Conservation (phyloP, 371 early-diverging fungal genomes). For the Rhizopus arrhizus region DNA sequence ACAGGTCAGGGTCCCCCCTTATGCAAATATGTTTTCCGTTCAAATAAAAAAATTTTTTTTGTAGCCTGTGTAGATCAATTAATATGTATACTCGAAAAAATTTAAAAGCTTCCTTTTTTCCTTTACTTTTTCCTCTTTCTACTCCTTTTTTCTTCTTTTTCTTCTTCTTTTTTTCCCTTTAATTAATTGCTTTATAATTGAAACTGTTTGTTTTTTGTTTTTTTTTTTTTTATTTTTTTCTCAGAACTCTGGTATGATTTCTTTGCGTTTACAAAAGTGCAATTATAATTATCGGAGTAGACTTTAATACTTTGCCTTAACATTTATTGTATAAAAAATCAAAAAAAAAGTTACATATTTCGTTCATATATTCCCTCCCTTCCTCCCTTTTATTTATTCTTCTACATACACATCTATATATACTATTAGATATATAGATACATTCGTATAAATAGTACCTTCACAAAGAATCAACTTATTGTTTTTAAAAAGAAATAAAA, state of each 20-base stretch:
- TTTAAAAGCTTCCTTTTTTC: slow-evolving; percentile 3
- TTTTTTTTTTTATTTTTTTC: slow-evolving; percentile 6
- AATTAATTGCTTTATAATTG: slow-evolving; percentile 3
- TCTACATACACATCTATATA: not conserved
- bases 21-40: slow-evolving; percentile 9
- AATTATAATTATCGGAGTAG: slow-evolving; percentile 38
- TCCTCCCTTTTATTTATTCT: not conserved
- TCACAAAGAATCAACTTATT: not conserved
- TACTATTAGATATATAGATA: not conserved
- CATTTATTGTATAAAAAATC: slow-evolving; percentile 2
- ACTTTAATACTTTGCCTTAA: slow-evolving; percentile 29
- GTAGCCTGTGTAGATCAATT: slow-evolving; percentile 9
- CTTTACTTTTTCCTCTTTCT: slow-evolving; percentile 1
- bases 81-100: slow-evolving; percentile 7
- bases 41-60: slow-evolving; percentile 9
- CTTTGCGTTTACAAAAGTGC: slow-evolving; percentile 36
- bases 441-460: not conserved
- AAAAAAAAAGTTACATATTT: not conserved
- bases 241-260: slow-evolving; percentile 33
- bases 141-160: slow-evolving; percentile 1
- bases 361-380: slow-evolving; percentile 1
- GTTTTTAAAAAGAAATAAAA: slow-evolving; percentile 2
- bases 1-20: slow-evolving; percentile 20
- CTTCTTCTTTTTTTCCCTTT: slow-evolving; percentile 4
- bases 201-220: slow-evolving; percentile 4